These are phyloP conservation scores for Kalmanozyma brasiliensis DNA, from an alignment of 1,284 basidiomycete species.

Conservation along the genomic window DNA sequence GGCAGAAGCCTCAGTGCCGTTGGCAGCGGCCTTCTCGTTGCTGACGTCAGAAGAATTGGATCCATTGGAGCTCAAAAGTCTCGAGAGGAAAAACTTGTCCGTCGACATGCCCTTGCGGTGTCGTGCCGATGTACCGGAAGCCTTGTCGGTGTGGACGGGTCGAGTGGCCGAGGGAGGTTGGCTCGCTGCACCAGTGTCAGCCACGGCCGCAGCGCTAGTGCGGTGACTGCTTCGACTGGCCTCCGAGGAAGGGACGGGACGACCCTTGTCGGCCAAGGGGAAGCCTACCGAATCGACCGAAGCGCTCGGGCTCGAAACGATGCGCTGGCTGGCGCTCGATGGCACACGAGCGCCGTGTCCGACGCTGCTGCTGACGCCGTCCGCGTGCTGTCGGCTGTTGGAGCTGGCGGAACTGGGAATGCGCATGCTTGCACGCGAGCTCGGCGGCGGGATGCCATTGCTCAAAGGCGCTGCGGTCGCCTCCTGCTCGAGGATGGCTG, in stretches of 20 bases:
- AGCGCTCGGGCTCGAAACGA: slow-evolving; percentile 25
- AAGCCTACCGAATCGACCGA: slow-evolving; percentile 33
- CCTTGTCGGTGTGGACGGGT: slow-evolving; percentile 10
- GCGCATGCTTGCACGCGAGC: slow-evolving; percentile 13
- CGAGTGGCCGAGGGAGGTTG: slow-evolving; percentile 20
- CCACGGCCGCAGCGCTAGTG: slow-evolving; percentile 2
- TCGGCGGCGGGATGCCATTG: slow-evolving; percentile 3
- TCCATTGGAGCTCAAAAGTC: slow-evolving; percentile 44
- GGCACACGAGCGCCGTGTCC: slow-evolving; percentile 7
- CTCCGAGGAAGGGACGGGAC: slow-evolving; percentile 4
- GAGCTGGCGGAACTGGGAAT: slow-evolving; percentile 31
- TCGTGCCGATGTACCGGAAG: slow-evolving; percentile 27
- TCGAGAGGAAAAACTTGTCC: slow-evolving; percentile 60
- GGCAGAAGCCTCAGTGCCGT: slow-evolving; percentile 7
- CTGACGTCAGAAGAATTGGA: background rate
- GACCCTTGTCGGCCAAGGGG: slow-evolving; percentile 26
- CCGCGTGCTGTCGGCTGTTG: slow-evolving; percentile 10
- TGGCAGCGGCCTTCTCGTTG: no score
- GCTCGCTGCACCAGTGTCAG: slow-evolving; percentile 7
- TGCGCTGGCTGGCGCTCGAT: slow-evolving; percentile 20
- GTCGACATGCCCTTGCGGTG: slow-evolving; percentile 64
- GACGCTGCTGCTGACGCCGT: background rate
- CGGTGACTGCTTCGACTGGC: slow-evolving; percentile 7
- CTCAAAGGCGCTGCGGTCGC: slow-evolving; percentile 4
- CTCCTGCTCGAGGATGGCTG: slow-evolving; percentile 34